Base-by-base conservation (phyloP, 306 rosid species). In the Dryas alaskensis region DNA sequence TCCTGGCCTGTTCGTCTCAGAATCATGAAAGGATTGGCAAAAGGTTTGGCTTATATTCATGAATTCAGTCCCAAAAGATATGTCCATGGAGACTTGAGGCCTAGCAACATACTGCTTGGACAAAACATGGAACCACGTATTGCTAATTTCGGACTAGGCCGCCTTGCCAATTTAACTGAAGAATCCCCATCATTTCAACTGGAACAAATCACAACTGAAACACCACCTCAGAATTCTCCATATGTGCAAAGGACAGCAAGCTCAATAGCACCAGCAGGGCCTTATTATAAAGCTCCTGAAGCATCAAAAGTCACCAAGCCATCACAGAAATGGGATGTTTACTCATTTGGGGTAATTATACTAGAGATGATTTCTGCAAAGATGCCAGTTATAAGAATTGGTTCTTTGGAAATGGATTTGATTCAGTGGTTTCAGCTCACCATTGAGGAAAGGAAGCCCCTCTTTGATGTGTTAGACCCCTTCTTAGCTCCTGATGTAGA, bases 261-360 rank as follows among this genome's bases (percentile, higher is more conserved):
- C 45, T 67, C 45, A 5, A 51, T 49, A 8, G 45, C 25, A 0
- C 44, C 59, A 67, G 58, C 72, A 8, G 88, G 81, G 43, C 82
- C 79, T 42, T 89, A 82, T 70, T 93, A 91, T 70, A 86, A 84
- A 78, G 98, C 97, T 40, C 98, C 92, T 0, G 98, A 93, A 81
- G 84, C 93, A 12, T 39, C 87, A 50, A 91, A 89, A 79, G 82
- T 84, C 57, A 86, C 90, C 87, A 91, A 91, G 79, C 98, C 98
- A 64, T 91, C 98, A 0, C 97, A 93, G 85, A 93, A 93, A 76
- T 89, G 96, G 96, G 97, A 93, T 61, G 90, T 86, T 48, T 91
- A 89, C 76, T 91, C 98, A 11, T 91, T 79, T 50, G 98, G 98
- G 49, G 98, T 91, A 86, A 88, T 91, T 65, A 76, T 93, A 62